A percentile compares a stretch with the other conserved stretches of the same genome.
These are phyloP conservation scores for Phialemoniopsis sp. DNA, from an alignment of 2,329 filamentous ascomycete genomes.

Conservation along the genomic window DNA sequence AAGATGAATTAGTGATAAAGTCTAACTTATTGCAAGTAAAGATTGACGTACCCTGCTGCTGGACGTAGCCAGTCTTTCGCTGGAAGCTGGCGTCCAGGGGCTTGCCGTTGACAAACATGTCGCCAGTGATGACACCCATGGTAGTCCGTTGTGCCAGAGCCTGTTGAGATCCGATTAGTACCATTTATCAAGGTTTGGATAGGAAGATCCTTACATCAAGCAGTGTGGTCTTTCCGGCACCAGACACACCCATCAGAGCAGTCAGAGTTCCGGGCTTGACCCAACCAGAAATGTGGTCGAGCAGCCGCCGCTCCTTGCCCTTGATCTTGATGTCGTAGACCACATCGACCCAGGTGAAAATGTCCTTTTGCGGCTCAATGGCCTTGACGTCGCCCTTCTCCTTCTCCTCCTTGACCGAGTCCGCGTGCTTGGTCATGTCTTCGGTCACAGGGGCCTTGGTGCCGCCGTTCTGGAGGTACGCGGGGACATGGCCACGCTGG, in stretches of 20 bases:
- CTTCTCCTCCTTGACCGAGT: no score
- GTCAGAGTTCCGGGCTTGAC: conserved; percentile 86
- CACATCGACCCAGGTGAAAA: conserved; percentile 79
- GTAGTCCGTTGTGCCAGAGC: conserved; percentile 52
- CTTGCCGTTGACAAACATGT: conserved; percentile 58
- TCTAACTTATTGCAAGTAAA: conserved; percentile 66
- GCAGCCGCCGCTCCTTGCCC: conserved; percentile 62
- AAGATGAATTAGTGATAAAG: conserved; percentile 66
- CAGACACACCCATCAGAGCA: conserved; percentile 73
- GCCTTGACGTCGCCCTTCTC: conserved; percentile 2
- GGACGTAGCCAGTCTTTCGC: conserved; percentile 51
- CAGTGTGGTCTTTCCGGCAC: conserved; percentile 83
- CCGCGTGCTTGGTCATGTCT: background rate
- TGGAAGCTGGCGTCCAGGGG: conserved; percentile 21
- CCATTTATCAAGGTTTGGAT: no score
- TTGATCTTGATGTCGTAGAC: conserved; percentile 75
- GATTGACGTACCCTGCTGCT: conserved; percentile 57
- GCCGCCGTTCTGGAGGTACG: conserved; percentile 62
- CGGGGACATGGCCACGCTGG: conserved; percentile 45
- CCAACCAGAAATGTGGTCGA: conserved; percentile 82
- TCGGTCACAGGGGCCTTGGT: no score
- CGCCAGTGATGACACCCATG: conserved; percentile 46
- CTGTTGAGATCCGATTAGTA: conserved; percentile 34
- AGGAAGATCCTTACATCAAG: conserved; percentile 45
- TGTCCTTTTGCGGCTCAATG: conserved; percentile 67